Evolutionary conservation across 2,329 filamentous ascomycete genomes (phyloP).

Genomic region (Juglanconis oblonga): DNA sequence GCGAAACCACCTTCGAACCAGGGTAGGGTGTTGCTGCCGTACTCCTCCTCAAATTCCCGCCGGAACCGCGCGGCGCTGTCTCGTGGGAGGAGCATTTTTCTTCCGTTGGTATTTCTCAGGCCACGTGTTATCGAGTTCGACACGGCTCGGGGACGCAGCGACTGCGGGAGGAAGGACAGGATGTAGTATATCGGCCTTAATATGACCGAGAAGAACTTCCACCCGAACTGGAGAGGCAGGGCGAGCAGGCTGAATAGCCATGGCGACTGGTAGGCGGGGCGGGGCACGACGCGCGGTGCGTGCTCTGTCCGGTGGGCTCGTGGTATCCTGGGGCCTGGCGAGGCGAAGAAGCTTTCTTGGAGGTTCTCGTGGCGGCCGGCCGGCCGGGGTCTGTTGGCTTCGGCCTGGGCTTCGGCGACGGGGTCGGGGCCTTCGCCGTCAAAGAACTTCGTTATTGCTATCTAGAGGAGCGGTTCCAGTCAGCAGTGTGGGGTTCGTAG

Average conservation of each 20-base stretch:
- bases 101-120: constrained; percentile 61
- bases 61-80: constrained; percentile 88
- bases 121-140: constrained; percentile 51
- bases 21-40: constrained; percentile 67
- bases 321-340: constrained; percentile 28
- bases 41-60: constrained; percentile 92
- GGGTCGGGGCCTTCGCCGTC: constrained; percentile 88
- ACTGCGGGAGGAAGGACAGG: constrained; percentile 74
- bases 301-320: constrained; percentile 49
- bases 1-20: constrained; percentile 90
- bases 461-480: constrained; percentile 46
- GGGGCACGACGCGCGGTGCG: constrained; percentile 84
- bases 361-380: constrained; percentile 71
- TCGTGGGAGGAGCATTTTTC: constrained; percentile 75
- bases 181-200: constrained; percentile 75
- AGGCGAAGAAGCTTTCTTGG: constrained; percentile 52
- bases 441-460: constrained; percentile 96
- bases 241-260: constrained; percentile 76
- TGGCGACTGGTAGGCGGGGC: constrained; percentile 66
- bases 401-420: constrained; percentile 70
- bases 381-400: constrained; percentile 59
- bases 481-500: not conserved
- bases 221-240: constrained; percentile 72
- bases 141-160: constrained; percentile 52
- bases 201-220: constrained; percentile 64